Conservation (phyloP, 139 green algal species). For the Haematococcus sp. region DNA sequence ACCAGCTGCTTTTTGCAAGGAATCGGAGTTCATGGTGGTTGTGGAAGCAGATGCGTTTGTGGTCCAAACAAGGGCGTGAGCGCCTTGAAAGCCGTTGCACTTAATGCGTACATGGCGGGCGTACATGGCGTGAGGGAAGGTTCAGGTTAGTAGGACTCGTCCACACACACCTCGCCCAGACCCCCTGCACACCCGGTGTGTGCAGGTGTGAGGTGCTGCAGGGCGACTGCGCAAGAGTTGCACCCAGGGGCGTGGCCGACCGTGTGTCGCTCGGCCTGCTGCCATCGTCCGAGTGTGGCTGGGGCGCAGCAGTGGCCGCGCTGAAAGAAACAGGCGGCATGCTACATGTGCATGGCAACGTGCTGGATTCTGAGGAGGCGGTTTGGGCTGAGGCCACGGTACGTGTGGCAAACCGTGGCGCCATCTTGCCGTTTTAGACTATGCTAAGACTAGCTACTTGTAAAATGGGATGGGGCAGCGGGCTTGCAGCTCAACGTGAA, state of each 20-base stretch:
- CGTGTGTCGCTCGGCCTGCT: slow-evolving; percentile 73
- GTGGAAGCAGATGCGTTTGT: no score
- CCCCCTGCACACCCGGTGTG: not conserved
- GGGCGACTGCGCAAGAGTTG: slow-evolving; percentile 56
- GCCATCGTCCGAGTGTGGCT: slow-evolving; percentile 56
- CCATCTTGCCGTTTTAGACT: no score
- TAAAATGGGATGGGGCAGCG: no score
- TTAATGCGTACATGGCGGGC: no score
- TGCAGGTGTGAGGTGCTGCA: slow-evolving; percentile 53
- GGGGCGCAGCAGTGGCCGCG: slow-evolving; percentile 52
- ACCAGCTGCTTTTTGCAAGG: no score
- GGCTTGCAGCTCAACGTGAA: slow-evolving; percentile 8
- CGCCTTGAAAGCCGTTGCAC: no score
- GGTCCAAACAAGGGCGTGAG: no score
- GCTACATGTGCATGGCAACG: slow-evolving; percentile 78
- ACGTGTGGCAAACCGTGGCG: not conserved
- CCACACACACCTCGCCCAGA: not conserved
- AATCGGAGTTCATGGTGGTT: no score
- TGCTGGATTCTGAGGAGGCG: slow-evolving; percentile 53
- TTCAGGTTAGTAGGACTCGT: no score
- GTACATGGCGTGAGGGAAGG: no score
- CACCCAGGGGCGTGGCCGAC: slow-evolving; percentile 64
- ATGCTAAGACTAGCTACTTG: no score
- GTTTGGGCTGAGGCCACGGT: slow-evolving; percentile 20
- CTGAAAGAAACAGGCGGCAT: slow-evolving; percentile 62